Evolutionary conservation across 139 green algal species (phyloP), one percentile per base, ranked within the genome.

Genomic region (Tetradesmus lagerheimii): DNA sequence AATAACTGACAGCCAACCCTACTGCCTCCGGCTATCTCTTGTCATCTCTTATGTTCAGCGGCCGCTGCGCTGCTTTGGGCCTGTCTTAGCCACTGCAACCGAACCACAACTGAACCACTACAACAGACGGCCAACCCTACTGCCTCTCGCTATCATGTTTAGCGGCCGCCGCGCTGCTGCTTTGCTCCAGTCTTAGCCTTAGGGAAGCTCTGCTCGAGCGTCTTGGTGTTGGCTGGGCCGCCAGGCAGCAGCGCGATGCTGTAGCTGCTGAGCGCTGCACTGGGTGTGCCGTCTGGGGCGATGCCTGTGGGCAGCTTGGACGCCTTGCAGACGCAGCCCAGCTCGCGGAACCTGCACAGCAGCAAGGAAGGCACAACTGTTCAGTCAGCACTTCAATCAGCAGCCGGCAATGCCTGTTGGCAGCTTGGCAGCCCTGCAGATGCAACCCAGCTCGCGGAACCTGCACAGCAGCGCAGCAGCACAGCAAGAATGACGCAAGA

Each of bases 381-480:
- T 64, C 11, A 27, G 11, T 25, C 50, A 64, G 12, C 11, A 2
- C 3, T 27, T 64, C 50, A 64, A 15, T 38, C n/a, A n/a, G n/a
- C n/a, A n/a, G n/a, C n/a, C n/a, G n/a, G n/a, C n/a, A 25, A 3
- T 47, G n/a, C 2, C 29, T 11, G 12, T 78, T 20, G 11, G 14
- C 4, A 79, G 45, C 86, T 83, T 89, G 74, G 27, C 23, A 12
- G 71, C 23, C 15, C 43, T 77, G 57, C 86, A 90, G 25, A 34
- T 53, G 86, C 86, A 90, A 27, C 90, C 90, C 45, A 93, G 66
- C 81, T 93, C 90, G 43, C 86, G 83, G 78, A 93, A 93, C 83
- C 90, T 25, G 53, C 15, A 66, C 53, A 25, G 15, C 15, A 66
- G 6, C 64, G n/a, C 64, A n/a, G 5, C 0, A 66, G 53, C 53